Evolutionary conservation across 2,329 filamentous ascomycete species (phyloP).

Genomic region (Aspergillus hiratsukae): DNA sequence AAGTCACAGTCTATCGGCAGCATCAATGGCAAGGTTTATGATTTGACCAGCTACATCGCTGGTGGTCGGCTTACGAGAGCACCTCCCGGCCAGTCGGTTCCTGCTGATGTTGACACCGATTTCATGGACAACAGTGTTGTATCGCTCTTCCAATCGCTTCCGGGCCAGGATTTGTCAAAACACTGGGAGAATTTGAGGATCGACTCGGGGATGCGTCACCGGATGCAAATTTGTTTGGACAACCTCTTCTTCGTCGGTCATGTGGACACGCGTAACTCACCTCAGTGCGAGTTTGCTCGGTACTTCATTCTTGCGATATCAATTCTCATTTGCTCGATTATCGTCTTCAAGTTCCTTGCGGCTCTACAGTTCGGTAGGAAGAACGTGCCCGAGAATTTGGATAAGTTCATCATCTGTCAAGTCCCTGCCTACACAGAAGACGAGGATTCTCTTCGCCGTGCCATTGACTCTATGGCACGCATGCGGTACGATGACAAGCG

Average conservation of each 20-base stretch:
- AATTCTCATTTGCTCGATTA: constrained; percentile 71
- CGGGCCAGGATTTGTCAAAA: constrained; percentile 77
- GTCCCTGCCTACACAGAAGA: constrained; percentile 98
- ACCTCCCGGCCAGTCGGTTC: constrained; percentile 48
- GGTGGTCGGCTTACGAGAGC: constrained; percentile 67
- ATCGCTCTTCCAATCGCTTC: constrained; percentile 67
- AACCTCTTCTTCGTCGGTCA: constrained; percentile 94
- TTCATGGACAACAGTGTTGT: constrained; percentile 79
- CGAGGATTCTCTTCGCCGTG: constrained; percentile 92
- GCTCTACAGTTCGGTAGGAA: constrained; percentile 90
- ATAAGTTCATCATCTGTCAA: constrained; percentile 98
- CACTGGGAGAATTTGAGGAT: constrained; percentile 71
- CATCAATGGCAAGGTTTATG: constrained; percentile 76
- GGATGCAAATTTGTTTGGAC: constrained; percentile 80
- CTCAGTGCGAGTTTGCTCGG: constrained; percentile 77
- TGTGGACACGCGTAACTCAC: constrained; percentile 83
- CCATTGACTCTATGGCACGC: constrained; percentile 89
- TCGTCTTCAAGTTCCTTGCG: constrained; percentile 94
- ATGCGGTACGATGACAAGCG: constrained; percentile 99
- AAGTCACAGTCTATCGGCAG: constrained; percentile 69
- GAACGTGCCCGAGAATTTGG: constrained; percentile 88
- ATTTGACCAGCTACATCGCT: constrained; percentile 75
- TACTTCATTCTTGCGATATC: constrained; percentile 88
- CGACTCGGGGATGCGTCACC: constrained; percentile 50
- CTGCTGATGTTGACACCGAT: constrained; percentile 54